Conservation (phyloP, 495 filamentous ascomycete genomes). For the Penicillium odoratum region DNA sequence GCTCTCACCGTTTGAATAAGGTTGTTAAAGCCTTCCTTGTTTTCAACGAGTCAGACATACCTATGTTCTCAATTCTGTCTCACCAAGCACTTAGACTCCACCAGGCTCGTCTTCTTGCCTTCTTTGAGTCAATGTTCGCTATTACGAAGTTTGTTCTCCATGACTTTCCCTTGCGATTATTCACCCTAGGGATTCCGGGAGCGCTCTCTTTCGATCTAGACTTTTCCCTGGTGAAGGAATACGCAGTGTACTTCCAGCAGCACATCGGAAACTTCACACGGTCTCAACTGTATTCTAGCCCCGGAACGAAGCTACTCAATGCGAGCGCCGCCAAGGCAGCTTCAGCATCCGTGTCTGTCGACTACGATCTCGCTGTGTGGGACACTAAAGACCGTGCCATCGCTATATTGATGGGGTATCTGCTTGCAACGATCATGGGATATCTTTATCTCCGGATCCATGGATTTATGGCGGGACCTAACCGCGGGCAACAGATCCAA, state of each 20-base stretch:
- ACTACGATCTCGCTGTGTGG: slow-evolving; percentile 74
- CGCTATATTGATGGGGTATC: slow-evolving; percentile 80
- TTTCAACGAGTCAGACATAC: slow-evolving; percentile 57
- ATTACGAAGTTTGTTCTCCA: slow-evolving; percentile 36
- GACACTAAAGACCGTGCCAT: slow-evolving; percentile 70
- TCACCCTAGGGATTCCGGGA: slow-evolving; percentile 26
- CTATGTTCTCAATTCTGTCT: slow-evolving; percentile 61
- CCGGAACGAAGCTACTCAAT: slow-evolving; percentile 29
- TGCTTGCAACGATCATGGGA: slow-evolving; percentile 69
- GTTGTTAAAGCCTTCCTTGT: slow-evolving; percentile 45
- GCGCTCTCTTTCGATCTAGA: slow-evolving; percentile 22
- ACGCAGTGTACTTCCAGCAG: slow-evolving; percentile 16
- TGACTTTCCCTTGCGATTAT: slow-evolving; percentile 40
- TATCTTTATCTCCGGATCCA: slow-evolving; percentile 74
- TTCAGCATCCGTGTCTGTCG: slow-evolving; percentile 33
- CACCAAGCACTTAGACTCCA: slow-evolving; percentile 57
- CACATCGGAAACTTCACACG: slow-evolving; percentile 25
- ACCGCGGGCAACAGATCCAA: slow-evolving; percentile 70
- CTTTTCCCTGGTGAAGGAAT: slow-evolving; percentile 13
- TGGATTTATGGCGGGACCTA: slow-evolving; percentile 61
- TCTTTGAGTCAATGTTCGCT: slow-evolving; percentile 23
- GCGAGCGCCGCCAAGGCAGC: slow-evolving; percentile 21
- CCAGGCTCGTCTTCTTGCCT: slow-evolving; percentile 37
- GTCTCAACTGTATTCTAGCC: slow-evolving; percentile 22
- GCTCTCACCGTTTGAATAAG: slow-evolving; percentile 43